Conservation (phyloP, 768 basidiomycete genomes). For the Steccherinum ochraceum region DNA sequence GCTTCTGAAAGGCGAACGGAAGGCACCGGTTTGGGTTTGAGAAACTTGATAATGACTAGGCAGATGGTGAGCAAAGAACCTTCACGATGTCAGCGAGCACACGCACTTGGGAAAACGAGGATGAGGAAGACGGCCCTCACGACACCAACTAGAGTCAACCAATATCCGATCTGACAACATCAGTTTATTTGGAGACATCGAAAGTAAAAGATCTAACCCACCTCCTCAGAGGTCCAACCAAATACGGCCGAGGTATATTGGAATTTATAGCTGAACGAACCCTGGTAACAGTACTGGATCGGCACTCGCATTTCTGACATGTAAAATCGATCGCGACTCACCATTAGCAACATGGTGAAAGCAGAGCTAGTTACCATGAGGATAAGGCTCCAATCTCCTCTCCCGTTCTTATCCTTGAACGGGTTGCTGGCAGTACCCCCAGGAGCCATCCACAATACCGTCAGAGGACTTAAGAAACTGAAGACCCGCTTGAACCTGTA, state of each 20-base stretch:
- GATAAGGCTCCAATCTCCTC: slow-evolving; percentile 57
- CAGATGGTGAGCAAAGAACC: slow-evolving; percentile 1
- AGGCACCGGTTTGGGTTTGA: slow-evolving; percentile 36
- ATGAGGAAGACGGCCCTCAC: slow-evolving; percentile 50
- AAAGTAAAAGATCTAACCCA: too few relatives aligned
- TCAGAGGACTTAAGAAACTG: slow-evolving; percentile 66
- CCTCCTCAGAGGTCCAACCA: slow-evolving; percentile 61
- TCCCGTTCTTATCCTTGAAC: slow-evolving; percentile 34
- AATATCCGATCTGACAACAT: too few relatives aligned
- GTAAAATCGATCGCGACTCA: too few relatives aligned
- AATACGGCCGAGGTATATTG: slow-evolving; percentile 60
- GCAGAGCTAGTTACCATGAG: slow-evolving; percentile 50
- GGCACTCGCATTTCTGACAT: too few relatives aligned
- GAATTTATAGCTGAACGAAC: slow-evolving; percentile 49
- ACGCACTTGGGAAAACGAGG: slow-evolving; percentile 54
- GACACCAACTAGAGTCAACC: slow-evolving; percentile 47
- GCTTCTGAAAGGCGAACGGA: slow-evolving; percentile 20
- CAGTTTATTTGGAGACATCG: too few relatives aligned
- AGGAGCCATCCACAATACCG: slow-evolving; percentile 47
- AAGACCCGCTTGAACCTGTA: slow-evolving; percentile 33
- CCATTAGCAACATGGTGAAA: slow-evolving; percentile 33
- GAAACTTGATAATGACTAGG: slow-evolving; percentile 47
- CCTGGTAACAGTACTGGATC: too few relatives aligned
- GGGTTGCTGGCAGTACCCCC: slow-evolving; percentile 2
- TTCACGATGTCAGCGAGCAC: too few relatives aligned